A percentile compares a stretch with the other conserved stretches of the same genome.
Conservation (phyloP, 192 early-diverging fungal species). For the Coemansia sp. region DNA sequence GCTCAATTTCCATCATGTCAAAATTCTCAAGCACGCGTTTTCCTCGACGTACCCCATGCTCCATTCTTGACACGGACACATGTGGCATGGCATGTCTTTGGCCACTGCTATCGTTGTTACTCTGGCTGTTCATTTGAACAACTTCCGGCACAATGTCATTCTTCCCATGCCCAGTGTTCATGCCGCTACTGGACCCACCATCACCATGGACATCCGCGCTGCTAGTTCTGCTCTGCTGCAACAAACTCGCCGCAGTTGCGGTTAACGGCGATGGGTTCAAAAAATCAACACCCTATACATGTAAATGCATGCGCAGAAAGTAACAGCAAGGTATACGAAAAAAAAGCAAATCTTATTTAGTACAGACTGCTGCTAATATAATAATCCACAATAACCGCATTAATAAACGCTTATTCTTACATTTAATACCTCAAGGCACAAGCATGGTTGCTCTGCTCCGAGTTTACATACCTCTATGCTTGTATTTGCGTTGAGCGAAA, state of each 20-base stretch:
- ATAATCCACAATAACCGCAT: background rate
- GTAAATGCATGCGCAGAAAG: background rate
- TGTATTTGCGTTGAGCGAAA: background rate
- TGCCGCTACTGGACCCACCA: background rate
- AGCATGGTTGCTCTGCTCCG: background rate
- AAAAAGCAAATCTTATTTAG: background rate
- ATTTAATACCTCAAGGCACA: background rate
- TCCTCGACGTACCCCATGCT: conserved; percentile 7
- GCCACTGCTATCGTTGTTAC: background rate
- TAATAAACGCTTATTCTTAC: background rate
- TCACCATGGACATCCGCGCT: background rate
- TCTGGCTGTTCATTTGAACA: background rate
- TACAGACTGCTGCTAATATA: background rate
- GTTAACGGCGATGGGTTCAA: background rate
- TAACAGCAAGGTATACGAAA: background rate
- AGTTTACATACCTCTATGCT: background rate
- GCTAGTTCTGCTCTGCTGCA: conserved; percentile 1
- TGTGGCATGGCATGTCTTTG: background rate
- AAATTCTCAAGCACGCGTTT: conserved; percentile 30
- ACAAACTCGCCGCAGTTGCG: background rate
- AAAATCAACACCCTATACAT: background rate
- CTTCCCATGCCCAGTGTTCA: background rate
- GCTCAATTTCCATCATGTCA: conserved; percentile 50
- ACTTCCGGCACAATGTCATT: background rate
- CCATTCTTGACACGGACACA: background rate